Evolutionary conservation across 2,329 filamentous ascomycete species (phyloP), one percentile per base, ranked within the genome.

Genomic region (Chaetoscypha palmicola): DNA sequence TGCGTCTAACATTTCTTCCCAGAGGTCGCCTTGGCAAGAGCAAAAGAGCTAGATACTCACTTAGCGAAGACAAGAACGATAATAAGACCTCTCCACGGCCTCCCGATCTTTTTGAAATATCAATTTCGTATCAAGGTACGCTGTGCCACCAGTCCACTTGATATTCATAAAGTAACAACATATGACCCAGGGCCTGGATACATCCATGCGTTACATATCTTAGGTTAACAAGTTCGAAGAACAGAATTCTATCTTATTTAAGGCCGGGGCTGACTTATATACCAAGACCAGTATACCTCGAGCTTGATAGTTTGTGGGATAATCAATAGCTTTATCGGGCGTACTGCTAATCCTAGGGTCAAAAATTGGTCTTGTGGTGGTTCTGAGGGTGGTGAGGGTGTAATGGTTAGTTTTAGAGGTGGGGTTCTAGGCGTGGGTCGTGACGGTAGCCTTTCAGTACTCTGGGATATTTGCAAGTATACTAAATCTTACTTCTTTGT

Each of bases 211-310:
- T 11, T 94, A 89, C 56, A 88, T 95, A 61, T 79, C 79, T n/a
- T 83, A 78, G 8, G 81, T 94, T 1, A 88, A 86, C 1, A 91
- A 86, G 64, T 86, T 83, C 17, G 68, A 72, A 38, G 76, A 84
- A 46, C 64, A 75, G 21, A 86, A 70, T 76, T 3, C 76, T 85
- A 54, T 79, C 83, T 14, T 76, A 72, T 46, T 65, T 94, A 42
- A 42, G 22, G 33, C 38, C 17, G 85, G 90, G 17, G 88, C 89
- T 1, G 74, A 95, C 1, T 89, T 89, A 0, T 94, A 94, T 61
- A 87, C 89, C 54, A 96, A 96, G 71, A 96, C 90, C 0, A 91
- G 90, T 88, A 89, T 23, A 81, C 90, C 57, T 3, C 54, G 55
- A 54, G 41, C n/a, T 41, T 60, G 23, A 60, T 57, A 51, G 51